phyloP scores from a whole-genome alignment of 2,329 filamentous ascomycete genomes.

The Huntiella bhutanensis region DNA sequence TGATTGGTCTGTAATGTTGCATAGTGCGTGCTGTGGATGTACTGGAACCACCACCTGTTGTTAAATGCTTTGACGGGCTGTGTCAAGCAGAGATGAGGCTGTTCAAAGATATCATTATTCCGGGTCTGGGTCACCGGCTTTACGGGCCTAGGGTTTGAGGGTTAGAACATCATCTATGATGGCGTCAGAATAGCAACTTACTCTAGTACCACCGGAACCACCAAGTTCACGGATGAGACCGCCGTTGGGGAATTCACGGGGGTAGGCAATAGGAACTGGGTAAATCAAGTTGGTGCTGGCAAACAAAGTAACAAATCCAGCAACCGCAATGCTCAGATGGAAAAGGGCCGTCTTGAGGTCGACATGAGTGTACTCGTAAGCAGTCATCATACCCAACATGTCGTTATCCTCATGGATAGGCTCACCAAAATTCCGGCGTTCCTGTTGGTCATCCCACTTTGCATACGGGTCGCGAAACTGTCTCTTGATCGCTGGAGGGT shows the following conservation, averaged over 20 bases:
- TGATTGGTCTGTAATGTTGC: background rate
- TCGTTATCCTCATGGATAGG: constrained; percentile 95
- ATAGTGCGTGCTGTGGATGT: background rate
- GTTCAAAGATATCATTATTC: constrained; percentile 15
- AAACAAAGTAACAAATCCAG: constrained; percentile 41
- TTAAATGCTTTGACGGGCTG: background rate
- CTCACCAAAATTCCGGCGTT: constrained; percentile 91
- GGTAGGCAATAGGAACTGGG: constrained; percentile 50
- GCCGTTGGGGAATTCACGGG: constrained; percentile 46
- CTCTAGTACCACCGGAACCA: constrained; percentile 45
- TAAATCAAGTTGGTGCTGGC: constrained; percentile 51
- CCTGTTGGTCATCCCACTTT: constrained; percentile 95
- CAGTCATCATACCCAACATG: constrained; percentile 71
- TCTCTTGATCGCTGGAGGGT: constrained; percentile 64
- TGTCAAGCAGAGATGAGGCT: background rate
- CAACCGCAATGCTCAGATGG: constrained; percentile 50
- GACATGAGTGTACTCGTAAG: constrained; percentile 73
- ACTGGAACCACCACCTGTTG: background rate
- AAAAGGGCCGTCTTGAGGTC: constrained; percentile 49
- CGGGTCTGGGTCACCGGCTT: constrained; percentile 34
- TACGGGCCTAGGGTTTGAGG: constrained; percentile 27
- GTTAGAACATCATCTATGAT: constrained; percentile 12
- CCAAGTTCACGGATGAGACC: constrained; percentile 60
- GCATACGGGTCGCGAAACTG: constrained; percentile 82
- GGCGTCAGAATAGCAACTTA: constrained; percentile 24